Conservation (phyloP, 805 yeast species). For the Candida nitratophila region DNA sequence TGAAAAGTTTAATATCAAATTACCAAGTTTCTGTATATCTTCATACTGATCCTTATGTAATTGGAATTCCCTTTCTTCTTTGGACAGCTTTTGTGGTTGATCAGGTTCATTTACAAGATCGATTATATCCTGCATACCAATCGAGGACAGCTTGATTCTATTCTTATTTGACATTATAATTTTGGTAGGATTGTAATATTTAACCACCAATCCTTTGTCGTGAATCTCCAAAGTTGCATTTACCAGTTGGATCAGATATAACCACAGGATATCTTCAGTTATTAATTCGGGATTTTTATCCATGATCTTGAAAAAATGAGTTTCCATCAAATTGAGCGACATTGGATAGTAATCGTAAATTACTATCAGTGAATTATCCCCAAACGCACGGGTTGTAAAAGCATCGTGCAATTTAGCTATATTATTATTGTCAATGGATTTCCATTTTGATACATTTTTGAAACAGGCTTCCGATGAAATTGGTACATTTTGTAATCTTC, state of each 20-base stretch:
- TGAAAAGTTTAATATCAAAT: slow-evolving; percentile 50
- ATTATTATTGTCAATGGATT: slow-evolving; percentile 44
- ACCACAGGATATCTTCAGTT: slow-evolving; percentile 68
- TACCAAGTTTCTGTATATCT: slow-evolving; percentile 58
- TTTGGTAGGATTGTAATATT: slow-evolving; percentile 57
- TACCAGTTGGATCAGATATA: slow-evolving; percentile 65
- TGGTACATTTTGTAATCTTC: slow-evolving; percentile 61
- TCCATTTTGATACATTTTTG: slow-evolving; percentile 62
- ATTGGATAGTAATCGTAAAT: slow-evolving; percentile 84
- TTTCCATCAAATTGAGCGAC: slow-evolving; percentile 62
- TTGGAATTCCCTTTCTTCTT: slow-evolving; percentile 19
- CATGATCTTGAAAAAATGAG: slow-evolving; percentile 44
- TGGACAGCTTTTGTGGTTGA: neutral
- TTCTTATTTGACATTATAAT: slow-evolving; percentile 67
- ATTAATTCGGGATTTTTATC: slow-evolving; percentile 38
- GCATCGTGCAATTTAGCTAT: slow-evolving; percentile 69
- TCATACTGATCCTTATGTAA: slow-evolving; percentile 28
- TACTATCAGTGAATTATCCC: slow-evolving; percentile 66
- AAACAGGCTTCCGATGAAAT: slow-evolving; percentile 53
- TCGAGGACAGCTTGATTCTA: slow-evolving; percentile 62
- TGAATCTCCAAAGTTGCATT: slow-evolving; percentile 67
- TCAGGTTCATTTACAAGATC: slow-evolving; percentile 15
- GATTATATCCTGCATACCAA: slow-evolving; percentile 67
- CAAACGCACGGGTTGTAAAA: slow-evolving; percentile 82
- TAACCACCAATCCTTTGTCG: slow-evolving; percentile 52